Conservation (phyloP, 345 rosid species). For the Moricandia moricandioides region DNA sequence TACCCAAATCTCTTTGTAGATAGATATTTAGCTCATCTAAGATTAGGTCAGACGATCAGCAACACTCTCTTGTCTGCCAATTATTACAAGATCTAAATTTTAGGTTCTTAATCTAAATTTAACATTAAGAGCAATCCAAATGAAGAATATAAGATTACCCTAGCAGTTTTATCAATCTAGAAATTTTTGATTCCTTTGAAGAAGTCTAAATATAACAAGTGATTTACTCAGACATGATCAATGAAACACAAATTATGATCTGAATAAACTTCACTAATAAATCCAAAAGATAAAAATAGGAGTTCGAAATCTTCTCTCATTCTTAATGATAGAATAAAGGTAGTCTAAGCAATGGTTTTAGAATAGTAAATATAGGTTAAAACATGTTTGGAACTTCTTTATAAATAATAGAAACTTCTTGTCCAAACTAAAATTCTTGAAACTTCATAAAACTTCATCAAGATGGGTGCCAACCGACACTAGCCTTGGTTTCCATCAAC, state of each 20-base stretch:
- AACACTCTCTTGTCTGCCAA: not conserved
- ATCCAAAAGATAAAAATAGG: too few relatives aligned
- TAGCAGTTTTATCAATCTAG: too few relatives aligned
- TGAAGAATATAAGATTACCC: not conserved
- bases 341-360: too few relatives aligned
- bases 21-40: not conserved
- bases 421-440: too few relatives aligned
- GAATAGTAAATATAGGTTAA: too few relatives aligned
- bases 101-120: not conserved
- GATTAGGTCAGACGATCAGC: not conserved
- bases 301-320: not conserved
- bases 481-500: too few relatives aligned
- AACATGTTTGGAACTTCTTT: too few relatives aligned
- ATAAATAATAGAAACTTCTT: too few relatives aligned
- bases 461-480: too few relatives aligned
- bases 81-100: not conserved
- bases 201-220: not conserved
- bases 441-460: too few relatives aligned
- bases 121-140: not conserved
- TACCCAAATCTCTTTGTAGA: not conserved
- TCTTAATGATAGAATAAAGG: too few relatives aligned
- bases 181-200: not conserved
- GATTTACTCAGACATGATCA: not conserved
- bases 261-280: not conserved
- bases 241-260: too few relatives aligned